Percentiles rank a stretch among this genome's conserved stretches.
Conservation (phyloP, 768 basidiomycete species). For the Cubamyces lactineus region DNA sequence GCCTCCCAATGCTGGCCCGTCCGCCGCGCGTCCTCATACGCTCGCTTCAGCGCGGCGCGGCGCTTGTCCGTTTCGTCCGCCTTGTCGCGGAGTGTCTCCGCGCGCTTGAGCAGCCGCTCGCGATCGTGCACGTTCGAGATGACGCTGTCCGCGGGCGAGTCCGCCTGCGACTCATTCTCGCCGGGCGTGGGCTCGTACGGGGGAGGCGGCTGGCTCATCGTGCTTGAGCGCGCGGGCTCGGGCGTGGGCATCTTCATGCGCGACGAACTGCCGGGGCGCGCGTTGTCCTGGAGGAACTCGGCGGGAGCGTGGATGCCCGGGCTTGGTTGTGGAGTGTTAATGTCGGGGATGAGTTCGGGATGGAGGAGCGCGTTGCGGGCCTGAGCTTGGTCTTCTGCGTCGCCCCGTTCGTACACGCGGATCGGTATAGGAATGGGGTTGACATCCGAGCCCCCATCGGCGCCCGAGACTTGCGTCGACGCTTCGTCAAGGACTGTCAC, state of each 20-base stretch:
- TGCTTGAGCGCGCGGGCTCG: conserved; percentile 19
- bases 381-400: conserved; percentile 13
- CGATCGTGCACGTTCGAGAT: conserved; percentile 28
- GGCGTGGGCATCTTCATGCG: conserved; percentile 26
- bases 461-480: conserved; percentile 17
- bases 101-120: conserved; percentile 26
- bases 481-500: conserved; percentile 27
- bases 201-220: conserved; percentile 7
- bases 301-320: conserved; percentile 22
- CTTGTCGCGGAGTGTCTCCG: conserved; percentile 36
- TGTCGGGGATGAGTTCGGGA: conserved; percentile 21
- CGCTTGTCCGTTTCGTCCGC: conserved; percentile 34
- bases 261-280: conserved; percentile 14
- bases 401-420: conserved; percentile 16
- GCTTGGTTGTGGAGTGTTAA: conserved; percentile 21
- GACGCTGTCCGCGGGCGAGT: conserved; percentile 27
- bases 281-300: conserved; percentile 8
- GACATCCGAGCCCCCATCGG: conserved; percentile 14
- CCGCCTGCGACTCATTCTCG: background rate
- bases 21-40: conserved; percentile 31
- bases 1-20: conserved; percentile 31
- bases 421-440: conserved; percentile 27
- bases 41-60: conserved; percentile 27
- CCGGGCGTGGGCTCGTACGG: conserved; percentile 19
- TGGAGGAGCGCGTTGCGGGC: conserved; percentile 20